Percentiles rank a stretch among this genome's conserved stretches.
Conservation (phyloP, 2,329 filamentous ascomycete species). For the Epichloe gansuensis region DNA sequence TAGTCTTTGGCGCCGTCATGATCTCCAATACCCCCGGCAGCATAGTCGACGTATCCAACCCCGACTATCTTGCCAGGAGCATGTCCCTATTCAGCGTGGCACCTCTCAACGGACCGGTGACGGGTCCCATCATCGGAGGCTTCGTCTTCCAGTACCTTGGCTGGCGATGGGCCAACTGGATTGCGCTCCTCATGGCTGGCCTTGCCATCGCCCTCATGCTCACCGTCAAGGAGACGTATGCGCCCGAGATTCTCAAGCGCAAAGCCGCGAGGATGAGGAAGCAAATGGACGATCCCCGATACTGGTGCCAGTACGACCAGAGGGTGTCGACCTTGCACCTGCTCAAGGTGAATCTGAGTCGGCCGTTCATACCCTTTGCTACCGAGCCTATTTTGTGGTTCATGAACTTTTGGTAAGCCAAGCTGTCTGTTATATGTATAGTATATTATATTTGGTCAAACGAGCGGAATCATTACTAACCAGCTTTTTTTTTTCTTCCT, state of each 20-base stretch:
- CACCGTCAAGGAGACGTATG: constrained; percentile 62
- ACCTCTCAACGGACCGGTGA: constrained; percentile 60
- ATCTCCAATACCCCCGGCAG: constrained; percentile 74
- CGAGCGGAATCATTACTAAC: background rate
- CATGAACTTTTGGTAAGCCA: constrained; percentile 50
- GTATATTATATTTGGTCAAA: background rate
- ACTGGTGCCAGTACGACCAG: constrained; percentile 72
- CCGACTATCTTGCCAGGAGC: constrained; percentile 69
- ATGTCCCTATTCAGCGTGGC: constrained; percentile 60
- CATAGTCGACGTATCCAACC: constrained; percentile 69
- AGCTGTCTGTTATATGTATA: background rate
- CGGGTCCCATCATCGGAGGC: constrained; percentile 49
- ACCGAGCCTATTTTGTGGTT: constrained; percentile 73
- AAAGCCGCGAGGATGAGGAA: constrained; percentile 52
- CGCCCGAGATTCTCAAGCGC: constrained; percentile 53
- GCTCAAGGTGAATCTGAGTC: constrained; percentile 60
- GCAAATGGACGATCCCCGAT: constrained; percentile 56
- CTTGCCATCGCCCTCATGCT: constrained; percentile 45
- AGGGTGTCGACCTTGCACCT: constrained; percentile 50
- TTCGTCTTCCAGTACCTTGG: constrained; percentile 59
- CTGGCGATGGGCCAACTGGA: constrained; percentile 83
- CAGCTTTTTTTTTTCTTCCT: background rate
- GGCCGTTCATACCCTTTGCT: constrained; percentile 64
- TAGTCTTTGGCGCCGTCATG: constrained; percentile 57
- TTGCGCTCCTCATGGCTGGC: constrained; percentile 59